Evolutionary conservation across 148 eudicot genomes (phyloP).

Genomic region (Amaranthus hypochondriacus): DNA sequence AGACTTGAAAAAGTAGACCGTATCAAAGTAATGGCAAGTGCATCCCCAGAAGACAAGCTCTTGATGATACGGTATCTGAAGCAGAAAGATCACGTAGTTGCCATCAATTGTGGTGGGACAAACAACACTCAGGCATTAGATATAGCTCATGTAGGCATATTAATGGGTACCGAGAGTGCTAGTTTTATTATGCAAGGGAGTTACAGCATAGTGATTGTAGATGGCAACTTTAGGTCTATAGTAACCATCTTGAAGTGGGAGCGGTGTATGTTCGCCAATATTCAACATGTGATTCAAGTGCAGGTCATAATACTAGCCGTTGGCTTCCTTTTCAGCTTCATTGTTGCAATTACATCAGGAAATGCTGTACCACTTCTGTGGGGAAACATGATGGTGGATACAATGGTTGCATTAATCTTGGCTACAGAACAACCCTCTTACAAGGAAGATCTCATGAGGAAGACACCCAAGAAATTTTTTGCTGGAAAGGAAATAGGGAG

Average conservation of each 20-base stretch:
- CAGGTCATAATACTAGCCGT: constrained; percentile 35
- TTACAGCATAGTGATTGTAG: constrained; percentile 34
- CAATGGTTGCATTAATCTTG: constrained; percentile 37
- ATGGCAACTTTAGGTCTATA: constrained; percentile 30
- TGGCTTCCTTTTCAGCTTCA: constrained; percentile 34
- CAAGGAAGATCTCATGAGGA: constrained; percentile 24
- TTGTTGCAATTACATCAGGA: constrained; percentile 37
- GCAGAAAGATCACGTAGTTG: constrained; percentile 36
- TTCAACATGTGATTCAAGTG: constrained; percentile 41
- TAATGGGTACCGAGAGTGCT: constrained; percentile 36
- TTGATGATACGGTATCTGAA: constrained; percentile 35
- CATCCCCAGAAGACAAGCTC: constrained; percentile 42
- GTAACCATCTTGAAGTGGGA: constrained; percentile 36
- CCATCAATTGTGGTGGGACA: constrained; percentile 35
- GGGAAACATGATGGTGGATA: constrained; percentile 44
- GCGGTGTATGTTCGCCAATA: constrained; percentile 33
- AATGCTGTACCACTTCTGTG: constrained; percentile 34
- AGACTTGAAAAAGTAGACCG: constrained; percentile 16
- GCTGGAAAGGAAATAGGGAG: constrained; percentile 35
- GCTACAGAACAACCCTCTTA: constrained; percentile 37
- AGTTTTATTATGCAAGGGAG: constrained; percentile 33
- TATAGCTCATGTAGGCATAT: constrained; percentile 37
- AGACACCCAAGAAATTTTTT: constrained; percentile 31
- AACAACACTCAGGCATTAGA: constrained; percentile 32
- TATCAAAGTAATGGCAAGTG: constrained; percentile 34